Evolutionary conservation across 805 yeast species (phyloP).

Genomic region (Kurtzmaniella fragi): DNA sequence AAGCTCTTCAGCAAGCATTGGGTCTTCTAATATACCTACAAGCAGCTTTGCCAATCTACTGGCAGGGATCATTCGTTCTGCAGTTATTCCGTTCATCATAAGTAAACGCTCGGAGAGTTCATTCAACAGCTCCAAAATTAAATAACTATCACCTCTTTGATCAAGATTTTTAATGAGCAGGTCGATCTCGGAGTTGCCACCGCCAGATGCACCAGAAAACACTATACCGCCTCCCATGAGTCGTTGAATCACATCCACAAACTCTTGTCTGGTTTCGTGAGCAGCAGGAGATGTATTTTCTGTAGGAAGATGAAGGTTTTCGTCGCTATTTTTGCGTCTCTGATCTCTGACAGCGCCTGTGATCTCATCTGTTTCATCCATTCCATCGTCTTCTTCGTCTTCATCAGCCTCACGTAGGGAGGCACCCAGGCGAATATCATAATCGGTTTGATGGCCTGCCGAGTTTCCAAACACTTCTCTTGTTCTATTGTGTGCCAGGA

Average conservation of each 20-base stretch:
- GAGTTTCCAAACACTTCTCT: neutral
- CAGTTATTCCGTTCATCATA: constrained; percentile 61
- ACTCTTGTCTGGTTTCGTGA: constrained; percentile 8
- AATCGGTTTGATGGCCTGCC: too few species aligned
- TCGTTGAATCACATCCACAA: constrained; percentile 30
- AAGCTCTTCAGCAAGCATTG: constrained; percentile 53
- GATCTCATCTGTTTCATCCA: constrained; percentile 7
- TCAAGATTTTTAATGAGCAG: constrained; percentile 32
- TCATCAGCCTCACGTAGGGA: constrained; percentile 5
- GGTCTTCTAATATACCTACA: constrained; percentile 54
- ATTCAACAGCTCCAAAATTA: constrained; percentile 58
- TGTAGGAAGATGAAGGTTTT: constrained; percentile 1
- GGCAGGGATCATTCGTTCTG: constrained; percentile 62
- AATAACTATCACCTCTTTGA: constrained; percentile 51
- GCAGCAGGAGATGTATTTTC: constrained; percentile 5
- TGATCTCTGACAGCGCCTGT: constrained; percentile 12
- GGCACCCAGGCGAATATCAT: neutral
- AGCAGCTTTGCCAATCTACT: constrained; percentile 50
- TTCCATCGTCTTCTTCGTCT: constrained; percentile 8
- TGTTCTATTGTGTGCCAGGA: constrained; percentile 10
- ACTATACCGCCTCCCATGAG: constrained; percentile 25
- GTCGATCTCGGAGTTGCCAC: constrained; percentile 22
- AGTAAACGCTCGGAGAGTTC: constrained; percentile 60
- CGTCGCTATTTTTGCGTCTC: constrained; percentile 13
- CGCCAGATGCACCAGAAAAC: constrained; percentile 9